Base-by-base conservation (phyloP, 805 yeast genomes). In the Lipomyces japonicus region DNA sequence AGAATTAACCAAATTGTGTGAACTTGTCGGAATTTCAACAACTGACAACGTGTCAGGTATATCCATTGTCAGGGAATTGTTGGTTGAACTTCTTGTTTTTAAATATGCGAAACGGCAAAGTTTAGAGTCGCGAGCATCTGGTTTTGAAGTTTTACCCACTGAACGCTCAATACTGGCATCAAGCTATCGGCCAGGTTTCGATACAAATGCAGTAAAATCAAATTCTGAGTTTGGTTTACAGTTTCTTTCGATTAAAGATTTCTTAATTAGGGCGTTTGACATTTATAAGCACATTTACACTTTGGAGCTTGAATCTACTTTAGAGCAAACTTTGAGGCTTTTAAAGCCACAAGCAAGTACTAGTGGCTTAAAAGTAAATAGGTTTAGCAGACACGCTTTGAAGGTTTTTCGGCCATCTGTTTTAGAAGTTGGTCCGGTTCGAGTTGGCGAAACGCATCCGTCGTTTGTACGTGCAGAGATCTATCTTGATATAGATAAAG, bases 191-290 rank as follows among this genome's bases (percentile, higher is more conserved):
- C 18, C 46, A 10, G 6, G 21, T 6, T 18, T 21, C 14, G 16
- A 19, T 46, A 14, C 19, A 22, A 18, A 45, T 18, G 22, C 23
- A 34, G 7, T 6, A n/a, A 28, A 48, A 25, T n/a, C n/a, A n/a
- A n/a, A n/a, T n/a, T n/a, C n/a, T n/a, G n/a, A 58, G 19, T 43
- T 64, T 4, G 59, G 58, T 7, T 51, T 61, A 4, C 70, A 67
- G 34, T 68, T 60, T 48, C 55, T 67, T 12, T 53, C 65, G 16
- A 30, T 58, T 23, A 51, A 51, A n/a, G 71, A 67, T 42, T 63
- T 67, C 32, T 40, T 64, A 21, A 38, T 51, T n/a, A 54, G 69
- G 25, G 42, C 55, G 2, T 59, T 61, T 28, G 47, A 51, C 28
- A 38, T 64, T 2, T 48, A 42, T 7, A 51, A 61, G 7, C 50